Percentiles rank a stretch among this genome's conserved stretches.
Conservation (phyloP, 176 grass and related monocot species). For the Musa troglodytarum region DNA sequence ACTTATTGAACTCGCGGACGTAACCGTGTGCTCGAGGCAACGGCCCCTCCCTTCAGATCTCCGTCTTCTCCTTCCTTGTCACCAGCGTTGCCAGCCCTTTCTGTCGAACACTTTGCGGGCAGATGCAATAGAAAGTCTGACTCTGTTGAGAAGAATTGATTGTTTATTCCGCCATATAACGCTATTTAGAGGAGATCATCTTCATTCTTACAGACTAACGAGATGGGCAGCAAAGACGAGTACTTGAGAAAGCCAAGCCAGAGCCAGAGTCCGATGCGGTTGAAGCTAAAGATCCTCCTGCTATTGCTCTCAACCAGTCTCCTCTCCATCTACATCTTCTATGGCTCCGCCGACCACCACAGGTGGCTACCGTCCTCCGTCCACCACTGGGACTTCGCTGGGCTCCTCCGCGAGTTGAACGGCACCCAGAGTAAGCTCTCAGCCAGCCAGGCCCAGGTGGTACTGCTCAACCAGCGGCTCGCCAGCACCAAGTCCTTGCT, state of each 20-base stretch:
- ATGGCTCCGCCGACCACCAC: not conserved
- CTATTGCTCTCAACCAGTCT: conserved; percentile 3
- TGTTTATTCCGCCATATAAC: no score
- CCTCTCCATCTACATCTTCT: conserved; percentile 7
- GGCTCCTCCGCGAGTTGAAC: conserved; percentile 13
- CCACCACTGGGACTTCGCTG: conserved; percentile 2
- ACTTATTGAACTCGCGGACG: no score
- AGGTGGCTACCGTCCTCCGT: not conserved
- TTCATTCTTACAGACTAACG: not conserved
- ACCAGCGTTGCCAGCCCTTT: no score
- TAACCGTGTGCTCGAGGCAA: no score
- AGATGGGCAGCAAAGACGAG: conserved; percentile 14
- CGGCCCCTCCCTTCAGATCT: no score
- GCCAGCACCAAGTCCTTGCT: conserved; percentile 20
- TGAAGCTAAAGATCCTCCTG: conserved; percentile 13
- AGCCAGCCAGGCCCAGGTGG: not conserved
- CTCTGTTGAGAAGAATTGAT: not conserved
- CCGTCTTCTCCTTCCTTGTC: no score
- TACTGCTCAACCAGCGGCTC: not conserved
- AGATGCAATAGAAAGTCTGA: no score
- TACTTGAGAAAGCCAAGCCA: not conserved
- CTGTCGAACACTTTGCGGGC: no score
- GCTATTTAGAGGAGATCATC: not conserved
- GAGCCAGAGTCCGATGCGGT: not conserved
- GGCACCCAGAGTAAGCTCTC: conserved; percentile 13